Evolutionary conservation across 148 eudicot genomes (phyloP).

Genomic region (Vaccinium vitisidaea): DNA sequence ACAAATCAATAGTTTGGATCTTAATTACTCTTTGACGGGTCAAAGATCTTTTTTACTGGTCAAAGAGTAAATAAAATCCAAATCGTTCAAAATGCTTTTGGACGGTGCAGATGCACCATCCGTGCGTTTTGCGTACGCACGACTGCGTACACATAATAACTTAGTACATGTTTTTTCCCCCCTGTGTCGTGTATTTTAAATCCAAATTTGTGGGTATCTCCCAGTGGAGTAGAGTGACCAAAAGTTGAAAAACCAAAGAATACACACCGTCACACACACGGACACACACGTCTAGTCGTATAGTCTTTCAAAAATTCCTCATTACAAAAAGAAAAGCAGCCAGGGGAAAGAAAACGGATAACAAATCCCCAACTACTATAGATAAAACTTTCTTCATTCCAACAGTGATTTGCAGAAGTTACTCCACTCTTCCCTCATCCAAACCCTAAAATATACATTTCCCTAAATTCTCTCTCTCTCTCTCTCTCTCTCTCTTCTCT

Average conservation of each 20-base stretch:
- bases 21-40: no score
- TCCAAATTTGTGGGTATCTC: no score
- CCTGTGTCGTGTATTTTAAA: no score
- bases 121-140: fast-evolving
- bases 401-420: conserved; percentile 18
- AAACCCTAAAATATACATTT: conserved; percentile 19
- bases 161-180: background rate
- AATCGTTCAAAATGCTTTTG: no score
- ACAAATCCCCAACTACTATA: background rate
- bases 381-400: background rate
- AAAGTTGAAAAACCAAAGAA: background rate
- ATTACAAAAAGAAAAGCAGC: background rate
- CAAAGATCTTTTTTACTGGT: no score
- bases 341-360: background rate
- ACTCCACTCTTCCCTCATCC: conserved; percentile 26
- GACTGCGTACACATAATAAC: background rate
- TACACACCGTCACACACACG: background rate
- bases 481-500: background rate
- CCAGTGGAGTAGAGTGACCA: no score
- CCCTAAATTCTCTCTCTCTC: conserved; percentile 13
- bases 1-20: no score
- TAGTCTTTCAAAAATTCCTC: background rate
- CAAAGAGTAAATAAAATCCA: no score
- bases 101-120: no score
- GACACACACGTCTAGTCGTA: background rate